A percentile compares a stretch with the other conserved stretches of the same genome.
Conservation (phyloP, 1,139 yeast species). For the Kodamaea plutei region DNA sequence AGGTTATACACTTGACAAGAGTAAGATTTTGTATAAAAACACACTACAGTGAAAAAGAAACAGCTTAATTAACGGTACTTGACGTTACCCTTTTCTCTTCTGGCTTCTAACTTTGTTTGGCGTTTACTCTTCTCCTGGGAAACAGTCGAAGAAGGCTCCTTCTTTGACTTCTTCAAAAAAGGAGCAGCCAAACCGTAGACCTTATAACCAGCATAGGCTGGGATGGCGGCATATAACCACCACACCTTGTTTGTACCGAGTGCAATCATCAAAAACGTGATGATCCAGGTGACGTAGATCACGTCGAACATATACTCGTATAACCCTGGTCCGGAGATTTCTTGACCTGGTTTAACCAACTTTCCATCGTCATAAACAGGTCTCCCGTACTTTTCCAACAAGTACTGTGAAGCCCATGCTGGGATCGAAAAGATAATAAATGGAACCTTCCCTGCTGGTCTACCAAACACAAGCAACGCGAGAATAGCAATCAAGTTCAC, state of each 20-base stretch:
- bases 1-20: too few species aligned
- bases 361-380: conserved; percentile 47
- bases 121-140: conserved; percentile 39
- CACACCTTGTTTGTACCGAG: conserved; percentile 61
- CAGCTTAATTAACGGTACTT: conserved; percentile 26
- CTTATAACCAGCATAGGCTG: conserved; percentile 56
- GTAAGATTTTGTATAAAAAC: too few species aligned
- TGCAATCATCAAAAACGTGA: conserved; percentile 52
- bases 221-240: conserved; percentile 47
- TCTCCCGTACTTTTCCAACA: conserved; percentile 62
- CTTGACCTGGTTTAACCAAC: conserved; percentile 58
- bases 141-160: conserved; percentile 10
- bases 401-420: conserved; percentile 49
- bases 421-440: conserved; percentile 59
- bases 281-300: conserved; percentile 63
- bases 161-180: conserved; percentile 15
- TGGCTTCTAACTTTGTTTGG: conserved; percentile 45
- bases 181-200: conserved; percentile 28
- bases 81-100: conserved; percentile 35
- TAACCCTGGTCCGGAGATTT: conserved; percentile 61
- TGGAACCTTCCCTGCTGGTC: conserved; percentile 53
- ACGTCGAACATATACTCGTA: conserved; percentile 77
- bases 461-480: conserved; percentile 37
- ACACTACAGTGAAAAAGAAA: too few species aligned
- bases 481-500: conserved; percentile 42